Evolutionary conservation across 2,329 filamentous ascomycete genomes (phyloP), one percentile per base, ranked within the genome.

Genomic region (Phialophora macrospora): DNA sequence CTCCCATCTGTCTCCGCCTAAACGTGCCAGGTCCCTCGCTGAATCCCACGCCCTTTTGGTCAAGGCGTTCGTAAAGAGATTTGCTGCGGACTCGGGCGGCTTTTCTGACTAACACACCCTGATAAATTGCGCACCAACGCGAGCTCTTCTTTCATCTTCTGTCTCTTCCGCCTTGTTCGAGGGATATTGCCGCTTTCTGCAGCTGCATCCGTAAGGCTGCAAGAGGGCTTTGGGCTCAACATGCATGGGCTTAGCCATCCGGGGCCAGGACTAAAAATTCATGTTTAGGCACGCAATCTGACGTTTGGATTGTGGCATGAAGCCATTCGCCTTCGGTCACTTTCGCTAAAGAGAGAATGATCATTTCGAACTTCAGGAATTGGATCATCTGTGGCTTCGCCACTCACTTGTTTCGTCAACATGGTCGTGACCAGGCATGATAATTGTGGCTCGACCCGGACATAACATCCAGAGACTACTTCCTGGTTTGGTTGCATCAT

Each of bases 231-330:
- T 32, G 52, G 28, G 11, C 28, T 30, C 52, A 32, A 8, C 26
- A 12, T 34, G n/a, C 52, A 55, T 55, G 52, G 20, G 11, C 52
- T 55, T 34, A 55, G 28, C 52, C 11, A 20, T 14, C 26, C 9
- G 44, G 58, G 57, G 48, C 48, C 44, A 38, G 20, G 32, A 38
- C 26, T 26, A 41, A 54, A 44, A 60, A 26, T 52, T 52, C 24
- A 34, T 48, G 12, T 38, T 60, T 20, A 60, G 58, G 58, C 58
- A 60, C 58, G 58, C 58, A 60, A 60, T 60, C 58, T 60, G 46
- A 54, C 58, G n/a, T 22, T 52, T 32, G 58, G 30, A 60, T 60
- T 60, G 48, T 54, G 30, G 46, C 48, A 54, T 41, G 28, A 52
- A 22, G 17, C 28, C 28, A 34, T 55, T 7, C 48, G 20, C n/a